phyloP scores from a whole-genome alignment of 371 early-diverging fungal species.

The Mortierella sp. region DNA sequence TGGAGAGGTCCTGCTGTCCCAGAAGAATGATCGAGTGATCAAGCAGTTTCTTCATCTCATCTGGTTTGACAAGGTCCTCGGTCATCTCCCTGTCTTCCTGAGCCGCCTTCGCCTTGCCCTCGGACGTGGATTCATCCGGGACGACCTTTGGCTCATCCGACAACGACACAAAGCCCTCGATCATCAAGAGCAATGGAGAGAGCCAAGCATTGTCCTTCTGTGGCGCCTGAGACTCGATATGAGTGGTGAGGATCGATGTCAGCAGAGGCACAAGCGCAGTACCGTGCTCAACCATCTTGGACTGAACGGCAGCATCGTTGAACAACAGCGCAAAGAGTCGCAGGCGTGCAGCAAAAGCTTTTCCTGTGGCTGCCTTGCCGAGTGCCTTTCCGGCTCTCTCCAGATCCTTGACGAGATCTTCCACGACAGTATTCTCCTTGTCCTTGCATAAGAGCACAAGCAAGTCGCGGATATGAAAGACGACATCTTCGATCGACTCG shows the following conservation, averaged over 20 bases:
- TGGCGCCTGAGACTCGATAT: constrained; percentile 12
- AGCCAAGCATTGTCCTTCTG: constrained; percentile 67
- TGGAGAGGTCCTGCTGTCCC: constrained; percentile 60
- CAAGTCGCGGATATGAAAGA: constrained; percentile 79
- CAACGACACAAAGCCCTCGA: constrained; percentile 74
- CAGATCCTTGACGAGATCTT: constrained; percentile 51
- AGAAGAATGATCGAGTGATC: constrained; percentile 61
- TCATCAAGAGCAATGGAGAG: constrained; percentile 72
- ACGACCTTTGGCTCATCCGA: constrained; percentile 69
- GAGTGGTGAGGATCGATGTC: constrained; percentile 57
- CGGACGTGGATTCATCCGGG: constrained; percentile 48
- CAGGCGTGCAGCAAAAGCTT: constrained; percentile 61
- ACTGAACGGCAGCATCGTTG: constrained; percentile 66
- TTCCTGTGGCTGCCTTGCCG: constrained; percentile 12
- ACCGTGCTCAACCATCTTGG: constrained; percentile 57
- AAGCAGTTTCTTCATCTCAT: constrained; percentile 58
- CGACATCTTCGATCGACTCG: constrained; percentile 72
- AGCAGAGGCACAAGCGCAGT: constrained; percentile 57
- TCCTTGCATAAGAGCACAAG: constrained; percentile 62
- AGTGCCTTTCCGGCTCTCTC: constrained; percentile 16
- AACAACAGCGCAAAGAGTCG: constrained; percentile 76
- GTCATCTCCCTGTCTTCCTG: constrained; percentile 49
- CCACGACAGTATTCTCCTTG: constrained; percentile 59
- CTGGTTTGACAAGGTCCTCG: constrained; percentile 38
- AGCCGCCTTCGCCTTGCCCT: constrained; percentile 40